These are phyloP conservation scores for Venturia carpophila DNA, from an alignment of 2,329 filamentous ascomycete genomes.

Conservation along the genomic window DNA sequence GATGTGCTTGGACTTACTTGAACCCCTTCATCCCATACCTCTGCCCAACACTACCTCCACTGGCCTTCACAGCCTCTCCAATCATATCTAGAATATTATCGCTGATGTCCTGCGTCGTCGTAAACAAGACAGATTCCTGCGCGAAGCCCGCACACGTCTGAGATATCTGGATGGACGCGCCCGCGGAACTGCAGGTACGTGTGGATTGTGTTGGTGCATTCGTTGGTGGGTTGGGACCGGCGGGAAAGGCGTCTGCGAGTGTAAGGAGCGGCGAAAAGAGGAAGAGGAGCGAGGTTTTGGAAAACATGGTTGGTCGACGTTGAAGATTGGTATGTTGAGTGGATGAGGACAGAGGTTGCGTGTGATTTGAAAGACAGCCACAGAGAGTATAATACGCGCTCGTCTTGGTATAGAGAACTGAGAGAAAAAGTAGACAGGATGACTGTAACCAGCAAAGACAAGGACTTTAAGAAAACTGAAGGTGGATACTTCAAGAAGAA, in stretches of 20 bases:
- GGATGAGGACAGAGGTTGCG: no score
- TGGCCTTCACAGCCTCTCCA: background rate
- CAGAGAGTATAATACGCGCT: background rate
- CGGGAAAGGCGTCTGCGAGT: background rate
- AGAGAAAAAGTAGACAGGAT: no score
- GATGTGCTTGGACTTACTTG: background rate
- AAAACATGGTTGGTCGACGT: background rate
- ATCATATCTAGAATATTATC: background rate
- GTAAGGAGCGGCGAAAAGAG: background rate
- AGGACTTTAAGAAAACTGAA: no score
- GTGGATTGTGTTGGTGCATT: background rate
- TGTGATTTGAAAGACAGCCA: background rate
- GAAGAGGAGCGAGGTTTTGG: background rate
- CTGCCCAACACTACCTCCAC: background rate
- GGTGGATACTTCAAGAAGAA: no score
- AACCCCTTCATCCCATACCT: background rate
- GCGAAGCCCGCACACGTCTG: background rate
- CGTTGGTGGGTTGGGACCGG: background rate
- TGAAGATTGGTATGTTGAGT: no score
- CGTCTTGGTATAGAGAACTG: no score
- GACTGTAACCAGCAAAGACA: no score
- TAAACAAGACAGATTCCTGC: background rate
- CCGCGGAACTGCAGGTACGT: background rate
- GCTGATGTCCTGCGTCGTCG: background rate
- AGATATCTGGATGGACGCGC: background rate